Base-by-base conservation (phyloP, 2,329 filamentous ascomycete species). In the Epichloe hybrida region DNA sequence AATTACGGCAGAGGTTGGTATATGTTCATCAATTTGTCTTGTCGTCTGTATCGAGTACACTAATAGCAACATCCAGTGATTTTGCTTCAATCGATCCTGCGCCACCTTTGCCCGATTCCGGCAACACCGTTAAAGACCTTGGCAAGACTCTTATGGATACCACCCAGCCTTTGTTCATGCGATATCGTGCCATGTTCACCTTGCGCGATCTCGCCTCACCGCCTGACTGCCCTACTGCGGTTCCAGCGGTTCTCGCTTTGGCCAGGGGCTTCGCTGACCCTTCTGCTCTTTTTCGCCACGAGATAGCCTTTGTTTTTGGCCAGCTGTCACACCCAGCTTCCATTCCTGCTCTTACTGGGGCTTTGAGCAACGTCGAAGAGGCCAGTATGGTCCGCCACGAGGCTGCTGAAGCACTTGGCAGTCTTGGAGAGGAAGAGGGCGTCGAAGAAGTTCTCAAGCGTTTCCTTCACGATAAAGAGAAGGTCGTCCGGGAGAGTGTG, bases 181-280 rank as follows among this genome's bases (percentile, higher is more conserved):
- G 93, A 64, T 98, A 98, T 71, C 83, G 93, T 62, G 91, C 93
- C 66, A 98, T 98, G 93, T 98, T 98, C 64, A 87, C 88, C 52
- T 82, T 98, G 49, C 85, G 93, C 63, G 93, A 98, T 68, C 82
- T 98, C 49, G 89, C 90, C 21, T 96, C 90, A 4, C 93, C 93
- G 15, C 90, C 91, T 9, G 86, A 95, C 63, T 81, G 94, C 42
- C 86, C 89, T 2, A 95, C 90, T 2, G 90, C 91, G 6, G 79
- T 88, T 15, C 84, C 87, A n/a, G 91, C 93, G 17, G 79, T 98
- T 49, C 77, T 84, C 43, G 87, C 90, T 11, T 79, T 98, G 45
- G 88, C 93, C 44, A 84, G 83, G 63, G 93, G 93, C 15, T 83
- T 98, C 59, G 74, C 75, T 35, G 93, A 98, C 65, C 75, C 82